A percentile compares a stretch with the other conserved stretches of the same genome.
Evolutionary conservation across 768 basidiomycete species (phyloP).

Genomic region (Mrakia gelida): DNA sequence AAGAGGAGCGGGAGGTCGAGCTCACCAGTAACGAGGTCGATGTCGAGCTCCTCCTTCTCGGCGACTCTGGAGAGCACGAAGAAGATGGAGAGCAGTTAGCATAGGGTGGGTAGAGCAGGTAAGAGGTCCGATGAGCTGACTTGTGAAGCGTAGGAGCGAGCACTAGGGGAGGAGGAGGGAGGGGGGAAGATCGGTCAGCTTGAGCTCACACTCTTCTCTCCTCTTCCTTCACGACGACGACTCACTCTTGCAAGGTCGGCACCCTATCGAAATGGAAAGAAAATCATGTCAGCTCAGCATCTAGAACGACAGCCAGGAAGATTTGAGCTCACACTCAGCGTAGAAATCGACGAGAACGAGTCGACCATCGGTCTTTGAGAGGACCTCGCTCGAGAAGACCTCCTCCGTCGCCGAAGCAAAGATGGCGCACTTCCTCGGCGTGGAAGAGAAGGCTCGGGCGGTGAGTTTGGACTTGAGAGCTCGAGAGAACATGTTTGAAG

Average conservation of each 20-base stretch:
- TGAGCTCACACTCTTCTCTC: neutral
- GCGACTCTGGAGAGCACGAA: constrained; percentile 1
- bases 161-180: constrained; percentile 25
- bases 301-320: neutral
- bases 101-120: too few species aligned
- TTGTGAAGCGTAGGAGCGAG: constrained; percentile 40
- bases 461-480: neutral
- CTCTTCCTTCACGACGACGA: neutral
- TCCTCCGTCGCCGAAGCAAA: constrained; percentile 8
- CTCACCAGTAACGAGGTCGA: constrained; percentile 25
- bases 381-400: neutral
- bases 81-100: neutral
- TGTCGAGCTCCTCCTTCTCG: neutral
- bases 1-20: neutral
- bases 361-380: neutral
- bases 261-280: neutral
- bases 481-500: constrained; percentile 2
- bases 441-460: constrained; percentile 1
- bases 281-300: neutral
- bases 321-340: constrained; percentile 34
- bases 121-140: neutral
- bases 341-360: constrained; percentile 42
- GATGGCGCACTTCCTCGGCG: neutral
- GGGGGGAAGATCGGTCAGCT: neutral
- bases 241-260: constrained; percentile 26